A percentile compares a stretch with the other conserved stretches of the same genome.
Conservation (phyloP, 305 asterid species). For the Fraxinus baroniana region DNA sequence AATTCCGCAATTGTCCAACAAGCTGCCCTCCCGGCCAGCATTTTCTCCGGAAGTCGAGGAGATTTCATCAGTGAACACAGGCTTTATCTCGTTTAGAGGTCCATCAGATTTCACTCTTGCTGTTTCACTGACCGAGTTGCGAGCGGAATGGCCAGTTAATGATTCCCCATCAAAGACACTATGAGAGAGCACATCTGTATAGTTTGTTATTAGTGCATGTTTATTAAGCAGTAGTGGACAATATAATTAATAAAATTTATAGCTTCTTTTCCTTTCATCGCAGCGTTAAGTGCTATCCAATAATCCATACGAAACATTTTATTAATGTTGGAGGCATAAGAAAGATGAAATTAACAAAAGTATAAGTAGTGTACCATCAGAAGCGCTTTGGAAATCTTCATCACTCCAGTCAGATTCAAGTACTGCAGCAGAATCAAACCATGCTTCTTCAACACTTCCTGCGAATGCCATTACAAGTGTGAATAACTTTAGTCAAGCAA, state of each 20-base stretch:
- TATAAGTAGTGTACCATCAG: slow-evolving; percentile 60
- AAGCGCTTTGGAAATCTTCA: slow-evolving; percentile 85
- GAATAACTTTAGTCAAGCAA: not conserved
- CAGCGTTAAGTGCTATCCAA: not conserved
- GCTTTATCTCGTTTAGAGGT: slow-evolving; percentile 33
- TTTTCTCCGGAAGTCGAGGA: slow-evolving; percentile 48
- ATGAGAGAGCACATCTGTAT: slow-evolving; percentile 16
- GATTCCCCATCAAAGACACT: slow-evolving; percentile 36
- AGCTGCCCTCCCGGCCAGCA: slow-evolving; percentile 41
- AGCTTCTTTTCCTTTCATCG: not conserved
- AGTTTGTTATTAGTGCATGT: not conserved
- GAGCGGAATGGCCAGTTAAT: slow-evolving; percentile 24
- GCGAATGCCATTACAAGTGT: slow-evolving; percentile 5
- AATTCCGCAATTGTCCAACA: slow-evolving; percentile 82
- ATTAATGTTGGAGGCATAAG: not conserved
- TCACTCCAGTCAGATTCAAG: slow-evolving; percentile 93
- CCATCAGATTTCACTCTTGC: slow-evolving; percentile 47
- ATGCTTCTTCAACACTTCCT: slow-evolving; percentile 69
- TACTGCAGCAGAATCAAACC: slow-evolving; percentile 76
- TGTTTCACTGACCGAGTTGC: slow-evolving; percentile 36
- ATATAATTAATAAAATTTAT: not conserved
- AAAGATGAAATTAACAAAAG: not conserved
- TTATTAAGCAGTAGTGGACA: not conserved
- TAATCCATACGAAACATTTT: not conserved
- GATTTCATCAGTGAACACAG: slow-evolving; percentile 60